phyloP scores from a whole-genome alignment of 1,284 basidiomycete genomes.

The Leccinum glutinopallens region DNA sequence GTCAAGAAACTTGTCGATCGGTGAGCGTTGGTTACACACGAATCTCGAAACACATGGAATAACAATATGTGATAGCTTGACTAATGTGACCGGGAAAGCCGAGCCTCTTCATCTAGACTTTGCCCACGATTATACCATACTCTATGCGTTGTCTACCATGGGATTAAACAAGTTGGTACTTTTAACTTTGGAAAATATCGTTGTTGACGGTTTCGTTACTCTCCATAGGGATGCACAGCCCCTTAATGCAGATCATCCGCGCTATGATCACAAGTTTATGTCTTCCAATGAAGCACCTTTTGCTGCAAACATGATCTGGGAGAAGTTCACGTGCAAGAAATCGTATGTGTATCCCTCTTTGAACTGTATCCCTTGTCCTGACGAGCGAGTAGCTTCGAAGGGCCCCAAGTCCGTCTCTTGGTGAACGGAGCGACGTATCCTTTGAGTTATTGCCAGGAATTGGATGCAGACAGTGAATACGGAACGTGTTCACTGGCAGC shows the following conservation, averaged over 20 bases:
- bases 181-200: not conserved
- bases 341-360: conserved; percentile 28
- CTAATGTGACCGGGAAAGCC: conserved; percentile 38
- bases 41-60: not conserved
- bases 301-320: conserved; percentile 49
- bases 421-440: conserved; percentile 47
- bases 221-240: conserved; percentile 35
- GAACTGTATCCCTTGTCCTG: not conserved
- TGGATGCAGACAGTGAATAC: conserved; percentile 32
- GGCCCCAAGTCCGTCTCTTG: conserved; percentile 47
- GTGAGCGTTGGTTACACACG: conserved; percentile 19
- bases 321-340: conserved; percentile 44
- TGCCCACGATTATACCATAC: conserved; percentile 48
- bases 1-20: conserved; percentile 36
- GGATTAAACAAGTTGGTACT: conserved; percentile 42
- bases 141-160: conserved; percentile 45
- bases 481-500: conserved; percentile 45
- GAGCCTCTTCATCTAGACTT: conserved; percentile 47
- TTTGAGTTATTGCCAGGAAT: conserved; percentile 37
- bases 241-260: conserved; percentile 35
- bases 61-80: conserved; percentile 33
- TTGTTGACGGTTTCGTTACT: not conserved
- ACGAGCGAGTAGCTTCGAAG: conserved; percentile 15
- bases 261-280: conserved; percentile 40
- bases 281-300: conserved; percentile 47